phyloP scores from a whole-genome alignment of 495 filamentous ascomycete species.

The Entonaema liquescens region DNA sequence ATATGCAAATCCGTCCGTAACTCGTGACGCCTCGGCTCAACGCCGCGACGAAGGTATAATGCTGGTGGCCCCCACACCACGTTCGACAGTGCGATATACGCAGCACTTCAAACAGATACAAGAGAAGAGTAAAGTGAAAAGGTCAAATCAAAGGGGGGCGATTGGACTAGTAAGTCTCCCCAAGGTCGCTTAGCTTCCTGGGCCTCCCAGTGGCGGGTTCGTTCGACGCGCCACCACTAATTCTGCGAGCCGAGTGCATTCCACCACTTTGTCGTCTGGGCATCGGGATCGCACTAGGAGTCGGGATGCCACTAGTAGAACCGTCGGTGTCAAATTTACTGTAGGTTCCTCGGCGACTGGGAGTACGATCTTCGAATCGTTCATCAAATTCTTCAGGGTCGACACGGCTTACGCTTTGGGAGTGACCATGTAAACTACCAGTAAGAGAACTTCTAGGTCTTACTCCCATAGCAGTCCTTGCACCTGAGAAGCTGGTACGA shows the following conservation, averaged over 20 bases:
- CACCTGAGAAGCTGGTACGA: conserved; percentile 61
- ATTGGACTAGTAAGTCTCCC: conserved; percentile 57
- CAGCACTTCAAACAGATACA: conserved; percentile 29
- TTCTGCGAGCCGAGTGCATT: conserved; percentile 52
- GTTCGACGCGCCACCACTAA: conserved; percentile 55
- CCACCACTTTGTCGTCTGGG: conserved; percentile 64
- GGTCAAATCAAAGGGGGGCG: conserved; percentile 3
- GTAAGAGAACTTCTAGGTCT: conserved; percentile 67
- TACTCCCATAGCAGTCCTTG: conserved; percentile 68
- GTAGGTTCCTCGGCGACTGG: conserved; percentile 60
- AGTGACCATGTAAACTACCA: conserved; percentile 63
- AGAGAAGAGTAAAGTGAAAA: conserved; percentile 39
- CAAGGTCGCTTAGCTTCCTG: conserved; percentile 55
- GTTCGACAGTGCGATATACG: conserved; percentile 19
- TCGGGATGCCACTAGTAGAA: conserved; percentile 53
- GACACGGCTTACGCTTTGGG: conserved; percentile 56
- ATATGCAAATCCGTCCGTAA: conserved; percentile 47
- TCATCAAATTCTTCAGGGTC: conserved; percentile 55
- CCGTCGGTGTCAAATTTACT: conserved; percentile 61
- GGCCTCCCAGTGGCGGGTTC: conserved; percentile 30
- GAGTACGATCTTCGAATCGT: conserved; percentile 56
- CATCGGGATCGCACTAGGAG: conserved; percentile 57
- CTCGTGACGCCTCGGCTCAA: conserved; percentile 45
- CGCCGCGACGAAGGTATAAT: conserved; percentile 36
- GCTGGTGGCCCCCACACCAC: conserved; percentile 11